Conservation (phyloP, 1,139 yeast species). For the Spathaspora sp. region DNA sequence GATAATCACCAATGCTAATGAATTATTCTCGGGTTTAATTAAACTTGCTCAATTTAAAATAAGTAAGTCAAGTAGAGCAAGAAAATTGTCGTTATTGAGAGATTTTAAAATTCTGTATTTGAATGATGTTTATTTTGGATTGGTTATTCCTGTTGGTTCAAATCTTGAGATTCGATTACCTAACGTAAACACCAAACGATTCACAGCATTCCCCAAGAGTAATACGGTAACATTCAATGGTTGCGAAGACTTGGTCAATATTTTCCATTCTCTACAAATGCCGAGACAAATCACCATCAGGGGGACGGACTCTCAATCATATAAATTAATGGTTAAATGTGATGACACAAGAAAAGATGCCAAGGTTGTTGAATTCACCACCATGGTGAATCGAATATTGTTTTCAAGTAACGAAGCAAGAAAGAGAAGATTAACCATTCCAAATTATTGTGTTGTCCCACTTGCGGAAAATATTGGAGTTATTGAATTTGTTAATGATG, state of each 20-base stretch:
- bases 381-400: conserved; percentile 77
- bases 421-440: conserved; percentile 67
- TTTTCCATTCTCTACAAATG: conserved; percentile 80
- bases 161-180: conserved; percentile 74
- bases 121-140: conserved; percentile 53
- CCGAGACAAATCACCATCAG: conserved; percentile 77
- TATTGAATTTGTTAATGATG: conserved; percentile 90
- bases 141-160: conserved; percentile 80
- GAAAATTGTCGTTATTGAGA: conserved; percentile 35
- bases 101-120: conserved; percentile 48
- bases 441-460: conserved; percentile 88
- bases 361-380: conserved; percentile 87
- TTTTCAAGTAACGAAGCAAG: conserved; percentile 68
- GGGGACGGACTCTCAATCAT: conserved; percentile 75
- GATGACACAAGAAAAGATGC: conserved; percentile 97
- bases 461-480: conserved; percentile 85
- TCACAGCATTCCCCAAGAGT: conserved; percentile 53
- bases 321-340: conserved; percentile 77
- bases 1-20: conserved; percentile 24
- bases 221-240: conserved; percentile 54
- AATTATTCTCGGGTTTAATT: conserved; percentile 36
- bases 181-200: conserved; percentile 40
- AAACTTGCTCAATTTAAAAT: conserved; percentile 34
- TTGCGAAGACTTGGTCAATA: conserved; percentile 62
- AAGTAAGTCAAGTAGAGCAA: conserved; percentile 30